These are phyloP conservation scores for Lichtheimia corymbifera DNA, from an alignment of 371 early-diverging fungal genomes.

Conservation along the genomic window DNA sequence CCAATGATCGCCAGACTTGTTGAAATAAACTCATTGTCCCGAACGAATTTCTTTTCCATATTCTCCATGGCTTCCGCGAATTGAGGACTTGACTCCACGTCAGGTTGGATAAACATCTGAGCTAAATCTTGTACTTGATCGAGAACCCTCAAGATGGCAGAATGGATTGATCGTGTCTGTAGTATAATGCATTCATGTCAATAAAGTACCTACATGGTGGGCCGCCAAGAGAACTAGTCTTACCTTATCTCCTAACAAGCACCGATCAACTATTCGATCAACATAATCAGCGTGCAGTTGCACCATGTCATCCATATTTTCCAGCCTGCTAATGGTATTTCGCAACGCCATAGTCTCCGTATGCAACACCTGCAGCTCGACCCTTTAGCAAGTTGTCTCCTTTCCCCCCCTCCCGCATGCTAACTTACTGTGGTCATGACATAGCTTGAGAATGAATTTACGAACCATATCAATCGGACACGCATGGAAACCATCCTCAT, in stretches of 20 bases:
- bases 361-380: slow-evolving; percentile 36
- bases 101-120: slow-evolving; percentile 12
- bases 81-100: not conserved
- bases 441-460: slow-evolving; percentile 51
- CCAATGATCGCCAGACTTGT: slow-evolving; percentile 37
- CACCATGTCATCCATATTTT: slow-evolving; percentile 17
- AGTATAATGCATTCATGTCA: not conserved
- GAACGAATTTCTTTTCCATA: slow-evolving; percentile 38
- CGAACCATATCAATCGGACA: slow-evolving; percentile 51
- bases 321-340: slow-evolving; percentile 1
- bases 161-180: slow-evolving; percentile 32
- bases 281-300: slow-evolving; percentile 38
- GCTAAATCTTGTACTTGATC: slow-evolving; percentile 34
- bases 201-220: not conserved
- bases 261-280: slow-evolving; percentile 37
- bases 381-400: not conserved
- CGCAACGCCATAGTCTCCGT: slow-evolving; percentile 17
- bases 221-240: not conserved
- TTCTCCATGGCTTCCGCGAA: slow-evolving; percentile 8
- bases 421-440: slow-evolving; percentile 47
- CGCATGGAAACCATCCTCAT: slow-evolving; percentile 40
- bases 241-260: slow-evolving; percentile 49
- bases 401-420: too few species aligned
- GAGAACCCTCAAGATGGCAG: slow-evolving; percentile 35
- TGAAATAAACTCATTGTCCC: slow-evolving; percentile 38